Evolutionary conservation across 2,329 filamentous ascomycete genomes (phyloP).

Genomic region (Trichoderma sp.): DNA sequence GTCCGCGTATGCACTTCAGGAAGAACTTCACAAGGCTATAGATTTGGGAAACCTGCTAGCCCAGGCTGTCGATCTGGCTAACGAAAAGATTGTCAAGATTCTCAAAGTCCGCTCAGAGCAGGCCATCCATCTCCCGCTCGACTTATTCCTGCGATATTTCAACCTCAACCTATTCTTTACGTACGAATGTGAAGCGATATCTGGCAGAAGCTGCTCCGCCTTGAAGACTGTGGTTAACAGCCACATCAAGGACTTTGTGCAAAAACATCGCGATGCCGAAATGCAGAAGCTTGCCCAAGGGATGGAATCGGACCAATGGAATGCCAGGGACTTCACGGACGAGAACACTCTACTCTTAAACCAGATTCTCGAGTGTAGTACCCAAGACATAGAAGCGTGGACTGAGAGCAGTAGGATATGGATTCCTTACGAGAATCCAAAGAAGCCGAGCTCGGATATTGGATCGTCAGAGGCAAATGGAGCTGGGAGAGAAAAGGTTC

Average conservation of each 20-base stretch:
- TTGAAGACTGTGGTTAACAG: slow-evolving; percentile 77
- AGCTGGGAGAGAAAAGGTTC: slow-evolving; percentile 58
- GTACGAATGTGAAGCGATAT: slow-evolving; percentile 82
- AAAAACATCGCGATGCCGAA: slow-evolving; percentile 65
- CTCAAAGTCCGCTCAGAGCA: slow-evolving; percentile 75
- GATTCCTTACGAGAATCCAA: slow-evolving; percentile 44
- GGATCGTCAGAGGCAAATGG: slow-evolving; percentile 46
- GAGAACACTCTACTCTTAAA: slow-evolving; percentile 57
- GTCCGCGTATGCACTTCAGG: slow-evolving; percentile 54
- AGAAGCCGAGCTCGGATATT: slow-evolving; percentile 34
- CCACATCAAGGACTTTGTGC: slow-evolving; percentile 78
- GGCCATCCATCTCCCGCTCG: slow-evolving; percentile 62
- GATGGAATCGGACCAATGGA: slow-evolving; percentile 81
- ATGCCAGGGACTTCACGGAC: slow-evolving; percentile 70
- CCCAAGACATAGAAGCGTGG: slow-evolving; percentile 67
- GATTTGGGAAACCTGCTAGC: slow-evolving; percentile 76
- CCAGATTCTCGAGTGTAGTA: slow-evolving; percentile 66
- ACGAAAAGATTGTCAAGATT: slow-evolving; percentile 72
- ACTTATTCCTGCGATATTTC: slow-evolving; percentile 76
- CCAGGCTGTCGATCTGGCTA: slow-evolving; percentile 75
- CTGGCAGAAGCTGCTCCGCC: slow-evolving; percentile 69
- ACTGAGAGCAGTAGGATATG: slow-evolving; percentile 57
- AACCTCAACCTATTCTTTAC: slow-evolving; percentile 78
- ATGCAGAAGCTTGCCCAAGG: slow-evolving; percentile 70
- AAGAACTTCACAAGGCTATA: slow-evolving; percentile 72